Percentiles rank a stretch among this genome's conserved stretches.
phyloP scores from a whole-genome alignment of 768 basidiomycete genomes.

The Tylopilus vinaceipallidus region DNA sequence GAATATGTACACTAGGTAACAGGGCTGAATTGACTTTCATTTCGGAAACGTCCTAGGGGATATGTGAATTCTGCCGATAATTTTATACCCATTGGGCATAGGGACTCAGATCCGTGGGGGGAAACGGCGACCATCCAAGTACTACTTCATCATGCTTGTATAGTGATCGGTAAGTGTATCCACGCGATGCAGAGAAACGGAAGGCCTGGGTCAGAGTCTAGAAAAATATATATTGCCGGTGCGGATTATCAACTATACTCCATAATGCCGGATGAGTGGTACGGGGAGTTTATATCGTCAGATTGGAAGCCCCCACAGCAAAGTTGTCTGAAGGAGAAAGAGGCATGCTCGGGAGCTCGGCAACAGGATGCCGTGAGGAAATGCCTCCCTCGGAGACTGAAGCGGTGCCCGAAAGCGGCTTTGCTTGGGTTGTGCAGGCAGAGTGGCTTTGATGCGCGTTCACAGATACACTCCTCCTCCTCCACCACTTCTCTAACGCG shows the following conservation, averaged over 20 bases:
- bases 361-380: conserved; percentile 17
- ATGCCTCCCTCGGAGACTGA: conserved; percentile 15
- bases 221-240: neutral
- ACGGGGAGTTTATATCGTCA: too few relatives aligned
- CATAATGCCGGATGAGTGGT: neutral
- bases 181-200: neutral
- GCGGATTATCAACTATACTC: neutral
- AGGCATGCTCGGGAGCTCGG: conserved; percentile 20
- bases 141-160: neutral
- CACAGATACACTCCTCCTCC: conserved; percentile 20
- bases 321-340: conserved; percentile 8
- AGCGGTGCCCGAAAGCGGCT: conserved; percentile 26
- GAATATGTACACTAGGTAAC: neutral
- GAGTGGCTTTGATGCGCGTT: conserved; percentile 35
- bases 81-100: neutral
- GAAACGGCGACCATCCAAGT: neutral
- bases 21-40: conserved; percentile 15
- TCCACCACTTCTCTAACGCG: conserved; percentile 29
- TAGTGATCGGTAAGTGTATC: neutral
- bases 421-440: conserved; percentile 31
- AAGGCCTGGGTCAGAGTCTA: neutral
- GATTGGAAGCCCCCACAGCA: too few relatives aligned
- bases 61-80: conserved; percentile 2
- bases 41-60: conserved; percentile 12
- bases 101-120: neutral